phyloP scores from a whole-genome alignment of 2,329 filamentous ascomycete genomes.

The Colletotrichum tamarilloi region DNA sequence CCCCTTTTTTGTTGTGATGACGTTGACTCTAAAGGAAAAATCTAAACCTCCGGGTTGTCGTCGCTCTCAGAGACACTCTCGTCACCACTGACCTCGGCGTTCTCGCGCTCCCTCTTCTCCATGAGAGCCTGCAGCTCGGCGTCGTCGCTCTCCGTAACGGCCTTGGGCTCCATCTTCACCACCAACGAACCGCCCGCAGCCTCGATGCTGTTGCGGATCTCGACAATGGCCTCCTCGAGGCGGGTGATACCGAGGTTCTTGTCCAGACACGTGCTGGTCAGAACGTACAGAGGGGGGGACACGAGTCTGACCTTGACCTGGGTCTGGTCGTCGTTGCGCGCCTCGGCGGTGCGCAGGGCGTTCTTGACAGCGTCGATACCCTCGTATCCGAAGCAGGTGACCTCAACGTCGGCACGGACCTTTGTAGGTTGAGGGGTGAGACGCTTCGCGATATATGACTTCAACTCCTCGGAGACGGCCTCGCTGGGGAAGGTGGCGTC shows the following conservation, averaged over 20 bases:
- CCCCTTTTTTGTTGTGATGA: constrained; percentile 31
- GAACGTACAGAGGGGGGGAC: constrained; percentile 95
- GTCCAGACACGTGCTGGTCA: constrained; percentile 95
- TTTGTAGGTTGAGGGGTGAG: constrained; percentile 98
- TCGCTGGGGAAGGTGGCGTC: constrained; percentile 91
- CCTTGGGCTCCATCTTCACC: constrained; percentile 99
- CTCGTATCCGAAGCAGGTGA: constrained; percentile 95
- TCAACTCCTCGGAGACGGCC: constrained; percentile 87
- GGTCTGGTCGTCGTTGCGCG: constrained; percentile 89
- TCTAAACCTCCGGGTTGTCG: constrained; percentile 67
- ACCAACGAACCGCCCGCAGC: constrained; percentile 81
- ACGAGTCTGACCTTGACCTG: constrained; percentile 99
- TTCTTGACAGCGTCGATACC: constrained; percentile 98
- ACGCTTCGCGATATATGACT: constrained; percentile 96
- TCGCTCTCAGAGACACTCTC: constrained; percentile 97
- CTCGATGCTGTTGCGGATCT: constrained; percentile 85
- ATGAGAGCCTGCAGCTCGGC: constrained; percentile 96
- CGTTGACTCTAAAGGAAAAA: constrained; percentile 46
- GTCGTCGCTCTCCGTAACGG: constrained; percentile 98
- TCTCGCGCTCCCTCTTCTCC: constrained; percentile 99
- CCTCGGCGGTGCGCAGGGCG: constrained; percentile 90
- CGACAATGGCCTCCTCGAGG: constrained; percentile 89
- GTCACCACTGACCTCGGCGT: constrained; percentile 96
- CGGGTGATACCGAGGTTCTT: constrained; percentile 87
- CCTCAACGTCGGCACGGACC: constrained; percentile 96